phyloP scores from a whole-genome alignment of 345 rosid genomes.

The Bruguiera gymnorhiza region DNA sequence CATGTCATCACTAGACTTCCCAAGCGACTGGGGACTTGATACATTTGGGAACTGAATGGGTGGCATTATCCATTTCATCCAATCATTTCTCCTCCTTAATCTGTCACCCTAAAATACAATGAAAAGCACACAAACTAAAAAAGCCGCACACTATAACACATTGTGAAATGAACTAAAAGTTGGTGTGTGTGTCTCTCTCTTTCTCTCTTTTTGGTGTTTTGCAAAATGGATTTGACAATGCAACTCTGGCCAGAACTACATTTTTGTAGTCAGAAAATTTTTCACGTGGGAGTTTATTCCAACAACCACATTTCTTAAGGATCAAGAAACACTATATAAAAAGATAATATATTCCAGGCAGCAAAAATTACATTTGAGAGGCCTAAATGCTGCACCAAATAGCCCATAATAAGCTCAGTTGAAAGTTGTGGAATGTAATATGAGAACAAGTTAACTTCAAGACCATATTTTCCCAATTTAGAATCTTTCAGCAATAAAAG shows the following conservation, averaged over 20 bases:
- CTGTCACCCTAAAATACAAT: conserved; percentile 57
- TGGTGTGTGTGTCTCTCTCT: not conserved
- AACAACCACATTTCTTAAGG: not conserved
- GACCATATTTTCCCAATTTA: not conserved
- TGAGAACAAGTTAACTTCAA: not conserved
- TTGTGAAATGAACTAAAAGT: not conserved
- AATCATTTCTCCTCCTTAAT: conserved; percentile 60
- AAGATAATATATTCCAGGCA: not conserved
- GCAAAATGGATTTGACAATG: not conserved
- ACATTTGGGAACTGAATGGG: conserved; percentile 31
- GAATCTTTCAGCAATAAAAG: not conserved
- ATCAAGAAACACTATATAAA: not conserved
- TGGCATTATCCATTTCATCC: conserved; percentile 67
- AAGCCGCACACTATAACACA: not conserved
- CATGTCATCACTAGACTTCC: conserved; percentile 24
- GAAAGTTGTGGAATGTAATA: not conserved
- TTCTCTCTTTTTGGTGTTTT: not conserved
- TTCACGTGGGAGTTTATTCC: not conserved
- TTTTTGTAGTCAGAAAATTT: not conserved
- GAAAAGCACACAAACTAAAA: not conserved
- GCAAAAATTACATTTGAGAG: not conserved
- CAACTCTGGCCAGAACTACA: not conserved
- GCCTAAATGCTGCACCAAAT: not conserved
- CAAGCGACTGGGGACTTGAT: conserved; percentile 25
- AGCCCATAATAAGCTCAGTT: not conserved